Conservation (phyloP, 2,329 filamentous ascomycete species). For the Torrubiella hemipterigena region DNA sequence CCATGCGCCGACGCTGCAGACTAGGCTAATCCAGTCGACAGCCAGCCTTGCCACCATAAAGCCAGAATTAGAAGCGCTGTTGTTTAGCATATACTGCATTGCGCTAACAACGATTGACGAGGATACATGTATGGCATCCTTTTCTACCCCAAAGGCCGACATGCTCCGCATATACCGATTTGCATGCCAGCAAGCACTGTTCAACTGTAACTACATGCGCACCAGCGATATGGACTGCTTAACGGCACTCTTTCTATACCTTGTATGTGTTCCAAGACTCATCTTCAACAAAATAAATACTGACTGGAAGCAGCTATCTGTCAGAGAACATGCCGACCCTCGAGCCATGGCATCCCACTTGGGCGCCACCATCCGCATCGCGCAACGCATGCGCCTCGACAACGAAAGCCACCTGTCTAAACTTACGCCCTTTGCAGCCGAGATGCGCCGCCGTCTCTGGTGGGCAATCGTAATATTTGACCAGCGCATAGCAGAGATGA, state of each 20-base stretch:
- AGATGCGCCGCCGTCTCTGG: conserved; percentile 50
- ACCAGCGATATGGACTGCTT: conserved; percentile 38
- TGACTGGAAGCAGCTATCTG: conserved; percentile 28
- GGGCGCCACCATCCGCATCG: conserved; percentile 43
- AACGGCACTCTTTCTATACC: conserved; percentile 43
- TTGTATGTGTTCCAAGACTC: conserved; percentile 27
- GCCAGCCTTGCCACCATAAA: conserved; percentile 25
- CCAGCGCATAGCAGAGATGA: conserved; percentile 39
- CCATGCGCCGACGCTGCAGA: conserved; percentile 42
- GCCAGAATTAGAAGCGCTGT: conserved; percentile 36
- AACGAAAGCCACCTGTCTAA: conserved; percentile 24
- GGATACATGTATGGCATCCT: conserved; percentile 27
- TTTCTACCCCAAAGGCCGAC: conserved; percentile 25
- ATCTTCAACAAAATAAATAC: background rate
- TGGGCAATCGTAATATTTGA: conserved; percentile 49
- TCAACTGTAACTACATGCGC: conserved; percentile 36
- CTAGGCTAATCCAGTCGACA: conserved; percentile 36
- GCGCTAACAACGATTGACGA: conserved; percentile 28
- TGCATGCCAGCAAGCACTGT: conserved; percentile 40
- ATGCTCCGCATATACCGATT: conserved; percentile 31
- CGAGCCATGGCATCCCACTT: conserved; percentile 39
- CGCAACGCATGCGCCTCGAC: conserved; percentile 42
- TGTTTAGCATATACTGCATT: conserved; percentile 41
- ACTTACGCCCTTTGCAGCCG: conserved; percentile 32
- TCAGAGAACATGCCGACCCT: conserved; percentile 29